Evolutionary conservation across 106 monocot species (phyloP).

Genomic region (Chionographis japonica): DNA sequence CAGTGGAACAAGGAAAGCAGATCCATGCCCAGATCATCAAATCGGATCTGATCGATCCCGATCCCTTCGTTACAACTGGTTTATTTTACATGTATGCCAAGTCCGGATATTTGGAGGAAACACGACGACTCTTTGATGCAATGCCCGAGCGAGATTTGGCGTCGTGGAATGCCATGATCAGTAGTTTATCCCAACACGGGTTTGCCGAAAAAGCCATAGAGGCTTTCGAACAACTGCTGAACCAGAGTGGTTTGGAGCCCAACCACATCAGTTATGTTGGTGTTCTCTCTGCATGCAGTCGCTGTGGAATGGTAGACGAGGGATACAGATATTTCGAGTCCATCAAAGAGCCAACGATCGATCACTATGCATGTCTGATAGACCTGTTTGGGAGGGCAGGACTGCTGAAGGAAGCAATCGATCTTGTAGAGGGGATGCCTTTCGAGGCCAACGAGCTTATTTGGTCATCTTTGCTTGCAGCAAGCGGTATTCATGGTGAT

Average conservation of each 20-base stretch:
- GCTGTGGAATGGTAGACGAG: conserved; percentile 45
- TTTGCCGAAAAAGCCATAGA: conserved; percentile 29
- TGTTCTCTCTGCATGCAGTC: conserved; percentile 48
- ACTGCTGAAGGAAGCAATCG: conserved; percentile 30
- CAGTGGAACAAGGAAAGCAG: conserved; percentile 42
- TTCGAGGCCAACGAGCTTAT: conserved; percentile 43
- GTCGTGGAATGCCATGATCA: conserved; percentile 72
- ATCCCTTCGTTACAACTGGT: conserved; percentile 18
- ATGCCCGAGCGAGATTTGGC: conserved; percentile 36
- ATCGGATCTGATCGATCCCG: background rate
- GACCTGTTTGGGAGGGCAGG: conserved; percentile 35
- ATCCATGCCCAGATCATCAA: conserved; percentile 42
- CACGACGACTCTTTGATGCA: conserved; percentile 26
- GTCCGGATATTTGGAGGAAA: conserved; percentile 51
- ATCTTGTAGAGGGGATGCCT: conserved; percentile 34
- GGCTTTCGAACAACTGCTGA: conserved; percentile 36
- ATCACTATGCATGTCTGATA: conserved; percentile 54
- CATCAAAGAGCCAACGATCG: conserved; percentile 33
- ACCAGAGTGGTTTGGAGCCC: conserved; percentile 24
- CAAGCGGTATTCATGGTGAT: conserved; percentile 20
- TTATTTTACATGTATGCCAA: conserved; percentile 38
- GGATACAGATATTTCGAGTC: conserved; percentile 38
- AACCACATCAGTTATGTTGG: conserved; percentile 42
- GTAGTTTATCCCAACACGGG: conserved; percentile 41
- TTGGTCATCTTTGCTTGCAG: conserved; percentile 37